Base-by-base conservation (phyloP, 2,329 filamentous ascomycete genomes). In the Aspergillus latus region DNA sequence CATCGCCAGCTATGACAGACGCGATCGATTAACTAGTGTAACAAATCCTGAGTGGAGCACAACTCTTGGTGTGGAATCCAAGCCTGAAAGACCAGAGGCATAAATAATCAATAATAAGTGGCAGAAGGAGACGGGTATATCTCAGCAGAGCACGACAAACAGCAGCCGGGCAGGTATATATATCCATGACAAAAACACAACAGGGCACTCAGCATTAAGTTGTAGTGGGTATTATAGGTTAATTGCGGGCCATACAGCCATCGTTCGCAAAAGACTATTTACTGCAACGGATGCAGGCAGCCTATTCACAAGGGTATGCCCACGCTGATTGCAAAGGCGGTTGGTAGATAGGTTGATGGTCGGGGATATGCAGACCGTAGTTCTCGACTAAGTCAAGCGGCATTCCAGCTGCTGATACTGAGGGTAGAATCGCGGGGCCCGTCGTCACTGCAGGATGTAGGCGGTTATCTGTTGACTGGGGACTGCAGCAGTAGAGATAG, bases 371-470 rank as follows among this genome's bases (percentile, higher is more conserved):
- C 9, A 70, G 64, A 9, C 59, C 60, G 49, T 66, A 70, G 26
- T 67, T 63, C 11, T 54, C 52, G 29, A 69, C 54, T 56, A 70
- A 62, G 30, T 66, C 64, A 44, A 58, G 54, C 8, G 69, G 54
- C 30, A 71, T 43, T 13, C 52, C 59, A 10, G 60, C 51, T 10
- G 56, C 26, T 9, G 59, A 15, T 16, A 45, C 43, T 13, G 56
- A 15, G 37, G 64, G 61, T 16, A 62, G 62, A 5, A 26, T 50
- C 28, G 54, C 63, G 32, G 46, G 62, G 43, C 37, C 64, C 52
- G 59, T 49, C 56, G 52, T 49, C 53, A 61, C 47, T 6, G 58
- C 50, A 26, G 62, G 50, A 13, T 66, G 64, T 34, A 61, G 61
- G 54, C 45, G 54, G 26, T 21, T 62, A 56, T 45, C 62, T 6